Evolutionary conservation across 495 filamentous ascomycete genomes (phyloP).

Genomic region (Tuber calosporum): DNA sequence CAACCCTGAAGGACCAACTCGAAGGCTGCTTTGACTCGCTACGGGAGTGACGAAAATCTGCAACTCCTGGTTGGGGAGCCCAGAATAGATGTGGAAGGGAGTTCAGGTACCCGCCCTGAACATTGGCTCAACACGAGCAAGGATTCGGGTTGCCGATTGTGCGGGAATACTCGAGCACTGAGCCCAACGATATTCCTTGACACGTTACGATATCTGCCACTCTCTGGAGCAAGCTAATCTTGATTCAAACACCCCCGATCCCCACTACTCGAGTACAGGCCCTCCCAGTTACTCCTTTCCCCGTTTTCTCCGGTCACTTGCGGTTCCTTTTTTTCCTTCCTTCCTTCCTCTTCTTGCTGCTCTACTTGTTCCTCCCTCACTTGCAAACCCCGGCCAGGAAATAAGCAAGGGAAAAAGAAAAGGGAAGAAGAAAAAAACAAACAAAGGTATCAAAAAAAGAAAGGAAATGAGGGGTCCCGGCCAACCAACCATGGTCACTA

Average conservation of each 20-base stretch:
- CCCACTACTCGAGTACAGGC: too few species aligned
- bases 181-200: background rate
- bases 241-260: background rate
- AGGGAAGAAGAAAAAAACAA: constrained; percentile 10
- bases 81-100: constrained; percentile 1
- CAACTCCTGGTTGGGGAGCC: background rate
- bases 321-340: background rate
- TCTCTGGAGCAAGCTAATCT: background rate
- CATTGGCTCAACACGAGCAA: background rate
- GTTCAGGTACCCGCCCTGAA: background rate
- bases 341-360: background rate
- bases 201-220: background rate
- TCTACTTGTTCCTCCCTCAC: background rate
- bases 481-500: constrained; percentile 3
- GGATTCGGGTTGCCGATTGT: background rate
- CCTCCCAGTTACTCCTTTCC: background rate
- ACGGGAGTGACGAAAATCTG: background rate
- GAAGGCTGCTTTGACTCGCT: constrained; percentile 1
- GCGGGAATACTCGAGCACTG: background rate
- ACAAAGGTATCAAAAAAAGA: constrained; percentile 4
- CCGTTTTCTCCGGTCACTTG: background rate
- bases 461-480: background rate
- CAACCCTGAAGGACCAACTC: background rate
- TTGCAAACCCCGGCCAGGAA: background rate
- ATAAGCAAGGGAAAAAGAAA: constrained; percentile 12